A percentile compares a stretch with the other conserved stretches of the same genome.
Evolutionary conservation across 768 basidiomycete species (phyloP).

Genomic region (Hericium rajendrae): DNA sequence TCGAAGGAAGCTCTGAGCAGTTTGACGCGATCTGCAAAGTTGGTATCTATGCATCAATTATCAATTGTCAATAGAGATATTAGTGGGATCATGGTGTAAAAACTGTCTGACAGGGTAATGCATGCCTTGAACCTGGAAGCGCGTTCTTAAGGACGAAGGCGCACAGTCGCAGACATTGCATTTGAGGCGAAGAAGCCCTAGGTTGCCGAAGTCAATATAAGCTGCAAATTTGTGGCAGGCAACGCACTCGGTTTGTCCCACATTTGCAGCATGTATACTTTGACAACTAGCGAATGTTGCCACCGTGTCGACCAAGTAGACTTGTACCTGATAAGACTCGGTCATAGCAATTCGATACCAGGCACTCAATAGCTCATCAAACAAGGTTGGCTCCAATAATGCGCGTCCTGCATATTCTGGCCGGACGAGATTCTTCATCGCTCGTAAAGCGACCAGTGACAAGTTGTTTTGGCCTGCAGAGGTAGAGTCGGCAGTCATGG

Average conservation of each 20-base stretch:
- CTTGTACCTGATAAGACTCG: constrained; percentile 63
- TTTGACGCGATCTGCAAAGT: constrained; percentile 44
- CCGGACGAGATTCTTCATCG: constrained; percentile 70
- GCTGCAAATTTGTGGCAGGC: background rate
- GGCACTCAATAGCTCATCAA: constrained; percentile 83
- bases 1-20: constrained; percentile 58
- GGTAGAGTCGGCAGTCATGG: constrained; percentile 49
- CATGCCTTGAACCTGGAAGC: constrained; percentile 43
- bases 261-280: constrained; percentile 30
- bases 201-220: constrained; percentile 2
- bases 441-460: constrained; percentile 55
- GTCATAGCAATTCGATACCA: constrained; percentile 88
- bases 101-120: constrained; percentile 28
- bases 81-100: background rate
- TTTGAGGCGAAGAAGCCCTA: constrained; percentile 14
- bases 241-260: constrained; percentile 13
- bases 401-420: constrained; percentile 76
- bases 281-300: constrained; percentile 33
- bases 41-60: constrained; percentile 31
- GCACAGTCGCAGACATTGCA: constrained; percentile 75
- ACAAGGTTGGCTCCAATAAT: constrained; percentile 70
- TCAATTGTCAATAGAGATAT: background rate
- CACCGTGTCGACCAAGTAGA: constrained; percentile 63
- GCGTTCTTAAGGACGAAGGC: constrained; percentile 70
- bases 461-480: constrained; percentile 29